Conservation (phyloP, 2,329 filamentous ascomycete species). For the Kalaharituber pfeilii region DNA sequence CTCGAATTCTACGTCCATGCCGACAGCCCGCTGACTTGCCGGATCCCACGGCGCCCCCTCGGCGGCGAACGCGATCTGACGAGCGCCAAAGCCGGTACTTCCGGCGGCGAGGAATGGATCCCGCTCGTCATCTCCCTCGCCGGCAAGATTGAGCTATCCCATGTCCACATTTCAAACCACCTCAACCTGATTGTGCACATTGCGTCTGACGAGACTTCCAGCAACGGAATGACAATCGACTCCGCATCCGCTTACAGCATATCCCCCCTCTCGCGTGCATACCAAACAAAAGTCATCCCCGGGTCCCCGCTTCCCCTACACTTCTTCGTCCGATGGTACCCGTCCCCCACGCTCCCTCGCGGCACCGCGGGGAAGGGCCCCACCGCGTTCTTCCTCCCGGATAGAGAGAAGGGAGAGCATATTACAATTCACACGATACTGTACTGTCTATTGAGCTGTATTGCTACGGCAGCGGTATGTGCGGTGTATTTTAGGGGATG, state of each 20-base stretch:
- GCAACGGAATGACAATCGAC: conserved; percentile 46
- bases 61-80: conserved; percentile 25
- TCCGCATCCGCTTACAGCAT: conserved; percentile 77
- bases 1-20: conserved; percentile 97
- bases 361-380: neutral
- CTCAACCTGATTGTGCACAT: conserved; percentile 74
- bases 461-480: conserved; percentile 13
- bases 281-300: conserved; percentile 46
- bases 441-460: conserved; percentile 15
- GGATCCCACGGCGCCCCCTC: conserved; percentile 61
- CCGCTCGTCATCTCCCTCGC: conserved; percentile 59
- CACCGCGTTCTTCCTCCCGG: neutral
- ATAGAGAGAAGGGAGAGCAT: conserved; percentile 9
- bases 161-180: conserved; percentile 77
- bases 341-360: conserved; percentile 47
- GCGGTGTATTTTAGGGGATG: conserved; percentile 15
- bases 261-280: conserved; percentile 47
- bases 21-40: conserved; percentile 83
- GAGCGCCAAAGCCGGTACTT: neutral
- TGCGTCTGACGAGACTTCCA: conserved; percentile 34
- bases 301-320: conserved; percentile 65
- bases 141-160: conserved; percentile 72
- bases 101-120: conserved; percentile 27
- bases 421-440: conserved; percentile 13
- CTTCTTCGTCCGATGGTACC: conserved; percentile 78